Conservation (phyloP, 1,284 basidiomycete genomes). For the Neonothopanus nambi region DNA sequence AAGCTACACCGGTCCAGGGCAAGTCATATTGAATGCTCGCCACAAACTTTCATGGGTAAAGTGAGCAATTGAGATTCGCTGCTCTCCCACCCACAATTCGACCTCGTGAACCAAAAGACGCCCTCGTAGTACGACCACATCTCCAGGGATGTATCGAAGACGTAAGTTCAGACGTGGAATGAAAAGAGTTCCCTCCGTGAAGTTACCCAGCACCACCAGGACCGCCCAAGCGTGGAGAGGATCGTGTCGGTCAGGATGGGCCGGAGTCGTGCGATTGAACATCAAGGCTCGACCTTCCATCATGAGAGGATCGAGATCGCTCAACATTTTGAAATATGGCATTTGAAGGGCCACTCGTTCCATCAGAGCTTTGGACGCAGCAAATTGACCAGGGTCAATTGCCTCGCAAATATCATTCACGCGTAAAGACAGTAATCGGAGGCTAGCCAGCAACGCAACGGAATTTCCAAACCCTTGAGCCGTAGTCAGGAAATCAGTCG, state of each 20-base stretch:
- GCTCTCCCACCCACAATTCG: slow-evolving; percentile 7
- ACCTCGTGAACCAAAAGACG: slow-evolving; percentile 6
- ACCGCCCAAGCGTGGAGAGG: neutral
- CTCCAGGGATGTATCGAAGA: slow-evolving; percentile 5
- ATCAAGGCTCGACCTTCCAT: slow-evolving; percentile 10
- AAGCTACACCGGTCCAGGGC: neutral
- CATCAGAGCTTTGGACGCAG: too few relatives aligned
- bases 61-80: slow-evolving; percentile 11
- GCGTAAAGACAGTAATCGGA: too few relatives aligned
- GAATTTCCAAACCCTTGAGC: too few relatives aligned
- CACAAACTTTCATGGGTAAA: slow-evolving; percentile 9
- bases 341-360: too few relatives aligned
- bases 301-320: neutral
- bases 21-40: neutral
- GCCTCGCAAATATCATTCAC: too few relatives aligned
- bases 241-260: neutral
- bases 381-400: too few relatives aligned
- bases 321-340: neutral
- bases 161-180: slow-evolving; percentile 6
- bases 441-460: too few relatives aligned
- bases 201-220: neutral
- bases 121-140: slow-evolving; percentile 4
- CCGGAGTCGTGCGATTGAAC: neutral
- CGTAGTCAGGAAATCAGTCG: too few relatives aligned
- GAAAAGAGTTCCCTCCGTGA: neutral